Conservation (phyloP, 805 yeast genomes). For the Yarrowia sp. region DNA sequence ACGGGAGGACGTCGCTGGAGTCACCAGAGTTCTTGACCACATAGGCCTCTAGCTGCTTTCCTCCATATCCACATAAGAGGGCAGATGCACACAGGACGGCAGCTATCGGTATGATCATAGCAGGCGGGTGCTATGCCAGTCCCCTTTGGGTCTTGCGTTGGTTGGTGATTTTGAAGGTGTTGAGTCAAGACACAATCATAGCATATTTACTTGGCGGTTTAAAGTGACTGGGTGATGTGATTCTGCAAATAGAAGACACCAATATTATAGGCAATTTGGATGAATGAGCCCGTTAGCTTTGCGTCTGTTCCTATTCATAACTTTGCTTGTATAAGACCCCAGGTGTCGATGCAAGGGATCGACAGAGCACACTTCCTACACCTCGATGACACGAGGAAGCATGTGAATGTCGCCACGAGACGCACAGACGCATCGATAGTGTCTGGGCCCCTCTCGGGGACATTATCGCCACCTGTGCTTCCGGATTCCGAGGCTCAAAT, state of each 20-base stretch:
- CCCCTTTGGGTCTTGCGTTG: too few species aligned
- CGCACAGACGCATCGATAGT: neutral
- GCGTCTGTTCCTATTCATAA: too few species aligned
- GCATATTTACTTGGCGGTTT: too few species aligned
- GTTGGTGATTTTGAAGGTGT: neutral
- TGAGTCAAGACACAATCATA: too few species aligned
- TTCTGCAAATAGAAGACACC: too few species aligned
- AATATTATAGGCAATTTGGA: too few species aligned
- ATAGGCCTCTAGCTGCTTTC: slow-evolving; percentile 14
- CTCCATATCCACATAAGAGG: slow-evolving; percentile 14
- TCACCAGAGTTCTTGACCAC: slow-evolving; percentile 18
- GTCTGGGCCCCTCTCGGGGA: neutral
- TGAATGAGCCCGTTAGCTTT: too few species aligned
- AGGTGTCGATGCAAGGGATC: neutral
- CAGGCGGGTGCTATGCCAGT: too few species aligned
- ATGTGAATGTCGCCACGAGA: neutral
- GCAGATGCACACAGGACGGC: slow-evolving; percentile 8
- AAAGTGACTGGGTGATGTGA: neutral
- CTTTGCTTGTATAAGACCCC: too few species aligned
- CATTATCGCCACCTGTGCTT: neutral
- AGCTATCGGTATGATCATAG: slow-evolving; percentile 17
- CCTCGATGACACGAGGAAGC: neutral
- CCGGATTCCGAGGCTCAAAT: neutral
- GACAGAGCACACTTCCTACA: neutral
- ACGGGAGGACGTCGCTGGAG: slow-evolving; percentile 24